Evolutionary conservation across 176 grass and related monocot genomes (phyloP).

Genomic region (Aegilops bicornis): DNA sequence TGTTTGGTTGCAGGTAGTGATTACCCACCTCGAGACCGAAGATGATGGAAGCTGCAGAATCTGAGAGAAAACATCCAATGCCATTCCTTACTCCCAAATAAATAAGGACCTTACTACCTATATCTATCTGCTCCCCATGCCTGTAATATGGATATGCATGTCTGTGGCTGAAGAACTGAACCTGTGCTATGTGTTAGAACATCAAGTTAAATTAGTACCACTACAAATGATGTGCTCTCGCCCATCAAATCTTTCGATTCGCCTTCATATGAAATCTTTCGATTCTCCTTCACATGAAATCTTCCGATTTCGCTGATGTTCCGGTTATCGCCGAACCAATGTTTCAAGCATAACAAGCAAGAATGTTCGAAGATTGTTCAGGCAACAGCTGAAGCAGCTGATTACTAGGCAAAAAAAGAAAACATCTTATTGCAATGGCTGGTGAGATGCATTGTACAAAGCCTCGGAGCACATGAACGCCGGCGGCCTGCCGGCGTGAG

Average conservation of each 20-base stretch:
- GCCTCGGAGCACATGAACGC: not conserved
- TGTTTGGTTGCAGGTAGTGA: conserved; percentile 33
- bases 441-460: not conserved
- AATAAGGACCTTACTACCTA: not conserved
- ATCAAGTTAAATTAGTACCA: not conserved
- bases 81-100: not conserved
- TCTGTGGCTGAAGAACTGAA: not conserved
- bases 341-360: not conserved
- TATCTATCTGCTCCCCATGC: not conserved
- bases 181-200: not conserved
- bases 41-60: not conserved
- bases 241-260: not conserved
- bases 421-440: not conserved
- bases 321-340: not conserved
- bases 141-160: not conserved
- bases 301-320: not conserved
- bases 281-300: too few relatives aligned
- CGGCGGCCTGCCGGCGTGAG: not conserved
- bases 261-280: not conserved
- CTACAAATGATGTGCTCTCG: not conserved
- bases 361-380: not conserved
- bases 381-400: not conserved
- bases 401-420: not conserved
- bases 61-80: not conserved
- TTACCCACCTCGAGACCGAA: not conserved